phyloP scores from a whole-genome alignment of 2,329 filamentous ascomycete species.

The Gremmenia infestans region DNA sequence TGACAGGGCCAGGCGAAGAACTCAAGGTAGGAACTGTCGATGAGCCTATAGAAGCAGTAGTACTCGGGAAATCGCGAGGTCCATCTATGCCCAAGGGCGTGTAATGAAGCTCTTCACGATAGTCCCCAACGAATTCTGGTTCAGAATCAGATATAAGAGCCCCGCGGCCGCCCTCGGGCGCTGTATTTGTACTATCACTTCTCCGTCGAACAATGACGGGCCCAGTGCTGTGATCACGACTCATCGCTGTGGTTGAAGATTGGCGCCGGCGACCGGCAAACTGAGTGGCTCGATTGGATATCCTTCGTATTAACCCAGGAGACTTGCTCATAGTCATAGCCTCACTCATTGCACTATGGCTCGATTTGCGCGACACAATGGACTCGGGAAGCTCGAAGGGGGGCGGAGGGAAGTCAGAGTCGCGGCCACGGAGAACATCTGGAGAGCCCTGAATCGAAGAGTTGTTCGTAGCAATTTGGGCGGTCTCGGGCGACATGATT shows the following conservation, averaged over 20 bases:
- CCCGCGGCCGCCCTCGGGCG: slow-evolving; percentile 43
- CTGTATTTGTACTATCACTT: slow-evolving; percentile 81
- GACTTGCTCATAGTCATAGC: slow-evolving; percentile 52
- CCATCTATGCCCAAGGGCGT: slow-evolving; percentile 37
- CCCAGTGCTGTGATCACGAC: slow-evolving; percentile 82
- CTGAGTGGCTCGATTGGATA: slow-evolving; percentile 76
- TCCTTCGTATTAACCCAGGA: slow-evolving; percentile 70
- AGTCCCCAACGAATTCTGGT: slow-evolving; percentile 50
- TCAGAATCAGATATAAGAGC: slow-evolving; percentile 50
- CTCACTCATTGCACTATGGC: slow-evolving; percentile 60
- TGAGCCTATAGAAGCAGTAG: slow-evolving; percentile 43
- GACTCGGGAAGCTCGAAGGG: slow-evolving; percentile 70
- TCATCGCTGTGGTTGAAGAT: slow-evolving; percentile 70
- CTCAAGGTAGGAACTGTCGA: slow-evolving; percentile 36
- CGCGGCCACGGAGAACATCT: slow-evolving; percentile 53
- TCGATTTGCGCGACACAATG: slow-evolving; percentile 55
- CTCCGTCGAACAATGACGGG: slow-evolving; percentile 82
- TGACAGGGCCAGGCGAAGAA: slow-evolving; percentile 58
- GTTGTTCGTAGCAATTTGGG: slow-evolving; percentile 48
- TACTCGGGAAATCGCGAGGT: slow-evolving; percentile 44
- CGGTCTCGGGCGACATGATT: slow-evolving; percentile 49
- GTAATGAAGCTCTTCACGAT: slow-evolving; percentile 41
- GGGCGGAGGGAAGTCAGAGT: slow-evolving; percentile 46
- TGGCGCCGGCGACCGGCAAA: slow-evolving; percentile 64
- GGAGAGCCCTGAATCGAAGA: slow-evolving; percentile 65